phyloP scores from a whole-genome alignment of 352 stramenopile genomes.

The Blastocystis sp. region DNA sequence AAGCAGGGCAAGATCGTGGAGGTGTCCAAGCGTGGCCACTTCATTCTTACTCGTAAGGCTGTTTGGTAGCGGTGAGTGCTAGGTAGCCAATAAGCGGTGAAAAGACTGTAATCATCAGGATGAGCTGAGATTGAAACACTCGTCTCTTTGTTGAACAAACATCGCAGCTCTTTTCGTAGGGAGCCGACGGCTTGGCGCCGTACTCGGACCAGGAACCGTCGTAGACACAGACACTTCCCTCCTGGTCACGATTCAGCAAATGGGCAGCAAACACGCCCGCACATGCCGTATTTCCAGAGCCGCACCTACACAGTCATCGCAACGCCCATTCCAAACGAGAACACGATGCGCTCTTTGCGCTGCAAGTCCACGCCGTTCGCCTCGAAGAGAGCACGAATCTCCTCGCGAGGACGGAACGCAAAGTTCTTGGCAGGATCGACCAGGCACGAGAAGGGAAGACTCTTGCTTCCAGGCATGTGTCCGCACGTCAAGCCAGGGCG shows the following conservation, averaged over 20 bases:
- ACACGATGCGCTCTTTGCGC: conserved; percentile 63
- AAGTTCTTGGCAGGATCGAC: conserved; percentile 63
- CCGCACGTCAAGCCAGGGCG: conserved; percentile 52
- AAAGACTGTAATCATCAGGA: conserved; percentile 27
- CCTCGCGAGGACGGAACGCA: conserved; percentile 52
- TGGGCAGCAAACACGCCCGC: conserved; percentile 50
- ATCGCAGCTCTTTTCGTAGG: conserved; percentile 35
- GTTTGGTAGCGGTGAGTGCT: not conserved
- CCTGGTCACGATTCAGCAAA: conserved; percentile 33
- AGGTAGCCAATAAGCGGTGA: conserved; percentile 54
- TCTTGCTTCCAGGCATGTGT: conserved; percentile 67
- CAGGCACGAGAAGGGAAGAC: conserved; percentile 47
- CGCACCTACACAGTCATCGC: conserved; percentile 49
- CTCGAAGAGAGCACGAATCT: conserved; percentile 55
- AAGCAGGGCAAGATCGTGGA: conserved; percentile 73
- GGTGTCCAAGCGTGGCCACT: conserved; percentile 70
- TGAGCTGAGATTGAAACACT: conserved; percentile 39
- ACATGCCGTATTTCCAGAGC: conserved; percentile 59
- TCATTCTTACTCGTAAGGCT: conserved; percentile 50
- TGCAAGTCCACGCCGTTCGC: conserved; percentile 38
- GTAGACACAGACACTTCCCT: conserved; percentile 55
- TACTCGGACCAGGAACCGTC: conserved; percentile 72
- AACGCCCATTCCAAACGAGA: not conserved
- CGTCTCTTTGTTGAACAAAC: conserved; percentile 52
- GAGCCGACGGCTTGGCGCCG: conserved; percentile 44